Conservation (phyloP, 495 filamentous ascomycete species). For the Neurospora africana region DNA sequence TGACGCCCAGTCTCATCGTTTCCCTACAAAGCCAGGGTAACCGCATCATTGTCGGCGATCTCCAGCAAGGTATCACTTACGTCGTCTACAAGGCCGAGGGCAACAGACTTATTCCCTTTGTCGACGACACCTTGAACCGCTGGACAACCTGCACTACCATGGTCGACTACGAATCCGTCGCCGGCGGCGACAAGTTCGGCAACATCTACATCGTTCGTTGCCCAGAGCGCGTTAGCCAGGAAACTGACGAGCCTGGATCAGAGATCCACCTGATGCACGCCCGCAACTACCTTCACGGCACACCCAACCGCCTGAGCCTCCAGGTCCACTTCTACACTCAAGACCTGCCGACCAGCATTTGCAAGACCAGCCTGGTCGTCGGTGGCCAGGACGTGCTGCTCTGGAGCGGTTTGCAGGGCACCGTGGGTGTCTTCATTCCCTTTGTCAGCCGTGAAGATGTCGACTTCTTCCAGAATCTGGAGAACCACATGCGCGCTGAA, state of each 20-base stretch:
- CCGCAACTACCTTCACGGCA: constrained; percentile 76
- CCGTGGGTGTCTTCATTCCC: constrained; percentile 82
- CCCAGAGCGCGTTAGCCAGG: constrained; percentile 74
- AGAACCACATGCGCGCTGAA: constrained; percentile 73
- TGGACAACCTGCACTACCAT: constrained; percentile 83
- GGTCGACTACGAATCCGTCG: constrained; percentile 95
- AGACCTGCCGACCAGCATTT: constrained; percentile 82
- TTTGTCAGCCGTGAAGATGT: constrained; percentile 86
- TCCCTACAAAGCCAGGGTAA: constrained; percentile 84
- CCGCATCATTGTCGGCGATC: constrained; percentile 83
- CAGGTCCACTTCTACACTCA: constrained; percentile 84
- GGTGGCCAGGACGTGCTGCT: constrained; percentile 86
- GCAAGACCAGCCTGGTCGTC: constrained; percentile 80
- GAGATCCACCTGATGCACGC: constrained; percentile 85
- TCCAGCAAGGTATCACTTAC: constrained; percentile 81
- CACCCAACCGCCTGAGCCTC: constrained; percentile 70
- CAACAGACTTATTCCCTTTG: constrained; percentile 85
- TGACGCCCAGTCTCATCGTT: constrained; percentile 72
- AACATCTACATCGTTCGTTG: constrained; percentile 89
- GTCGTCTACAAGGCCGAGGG: constrained; percentile 89
- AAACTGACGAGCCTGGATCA: constrained; percentile 84
- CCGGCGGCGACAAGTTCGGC: constrained; percentile 95
- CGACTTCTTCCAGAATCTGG: constrained; percentile 92
- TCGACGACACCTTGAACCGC: constrained; percentile 75
- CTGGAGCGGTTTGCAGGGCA: constrained; percentile 91